phyloP scores from a whole-genome alignment of 257 asterid genomes.

The Penstemon barbatus region DNA sequence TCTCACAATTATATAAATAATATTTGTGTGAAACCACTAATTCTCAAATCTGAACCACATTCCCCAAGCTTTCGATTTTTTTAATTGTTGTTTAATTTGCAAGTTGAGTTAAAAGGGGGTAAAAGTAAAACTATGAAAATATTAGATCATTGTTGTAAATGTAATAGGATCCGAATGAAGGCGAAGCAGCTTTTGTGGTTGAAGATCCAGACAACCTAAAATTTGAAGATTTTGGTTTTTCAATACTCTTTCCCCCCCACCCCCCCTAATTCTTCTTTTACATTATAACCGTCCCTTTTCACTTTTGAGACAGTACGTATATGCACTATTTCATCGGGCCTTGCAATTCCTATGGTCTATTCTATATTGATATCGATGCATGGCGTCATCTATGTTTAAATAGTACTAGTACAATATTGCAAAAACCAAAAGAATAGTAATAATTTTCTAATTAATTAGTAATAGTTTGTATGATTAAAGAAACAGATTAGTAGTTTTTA shows the following conservation, averaged over 20 bases:
- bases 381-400: neutral
- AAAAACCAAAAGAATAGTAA: neutral
- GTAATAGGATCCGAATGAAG: neutral
- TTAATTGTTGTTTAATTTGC: too few relatives aligned
- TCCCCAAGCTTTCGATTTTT: too few relatives aligned
- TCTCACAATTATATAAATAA: too few relatives aligned
- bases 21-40: too few relatives aligned
- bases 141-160: neutral
- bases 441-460: neutral
- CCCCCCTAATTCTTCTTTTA: neutral
- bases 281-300: neutral
- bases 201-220: constrained; percentile 16
- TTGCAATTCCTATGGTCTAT: neutral
- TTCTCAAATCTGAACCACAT: too few relatives aligned
- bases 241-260: neutral
- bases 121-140: too few relatives aligned
- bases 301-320: neutral
- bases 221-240: constrained; percentile 13
- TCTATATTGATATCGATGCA: neutral
- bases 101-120: too few relatives aligned
- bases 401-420: neutral
- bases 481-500: too few relatives aligned
- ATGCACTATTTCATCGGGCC: neutral
- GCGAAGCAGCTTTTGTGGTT: neutral
- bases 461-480: too few relatives aligned